Percentiles rank a stretch among this genome's conserved stretches.
Evolutionary conservation across 169 alveolate species (phyloP).

Genomic region (Miamiensis avidus): DNA sequence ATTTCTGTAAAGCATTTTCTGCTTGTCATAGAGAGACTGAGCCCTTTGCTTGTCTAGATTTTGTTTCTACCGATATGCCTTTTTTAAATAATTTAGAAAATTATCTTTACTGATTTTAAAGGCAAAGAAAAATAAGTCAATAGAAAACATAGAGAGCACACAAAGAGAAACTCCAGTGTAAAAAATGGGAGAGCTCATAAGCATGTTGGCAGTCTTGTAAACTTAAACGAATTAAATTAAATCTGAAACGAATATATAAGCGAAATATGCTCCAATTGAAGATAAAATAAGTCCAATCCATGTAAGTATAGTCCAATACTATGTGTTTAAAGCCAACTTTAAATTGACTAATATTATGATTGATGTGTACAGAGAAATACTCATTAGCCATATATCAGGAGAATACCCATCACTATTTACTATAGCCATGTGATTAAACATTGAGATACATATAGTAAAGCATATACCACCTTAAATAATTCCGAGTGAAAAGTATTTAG

Average conservation of each 20-base stretch:
- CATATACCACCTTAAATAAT: conserved; percentile 53
- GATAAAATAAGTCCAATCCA: conserved; percentile 38
- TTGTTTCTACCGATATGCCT: too few species aligned
- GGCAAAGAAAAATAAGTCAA: background rate
- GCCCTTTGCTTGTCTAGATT: too few species aligned
- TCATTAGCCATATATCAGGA: conserved; percentile 68
- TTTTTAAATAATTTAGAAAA: conserved; percentile 10
- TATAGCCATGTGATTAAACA: conserved; percentile 24
- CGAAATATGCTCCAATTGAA: conserved; percentile 51
- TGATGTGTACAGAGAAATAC: conserved; percentile 72
- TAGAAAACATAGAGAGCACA: background rate
- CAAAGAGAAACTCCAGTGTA: background rate
- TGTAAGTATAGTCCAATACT: conserved; percentile 51
- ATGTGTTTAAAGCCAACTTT: conserved; percentile 51
- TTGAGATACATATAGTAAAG: conserved; percentile 52
- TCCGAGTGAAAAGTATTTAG: conserved; percentile 52
- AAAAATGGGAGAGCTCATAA: conserved; percentile 1
- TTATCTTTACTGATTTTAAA: conserved; percentile 4
- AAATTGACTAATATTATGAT: conserved; percentile 67
- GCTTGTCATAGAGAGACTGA: too few species aligned
- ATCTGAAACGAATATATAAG: conserved; percentile 47
- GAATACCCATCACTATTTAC: conserved; percentile 58
- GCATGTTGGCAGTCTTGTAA: conserved; percentile 1
- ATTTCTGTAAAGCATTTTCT: too few species aligned
- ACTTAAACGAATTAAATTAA: background rate